Base-by-base conservation (phyloP, 345 rosid species). In the Aethionema arabicum region DNA sequence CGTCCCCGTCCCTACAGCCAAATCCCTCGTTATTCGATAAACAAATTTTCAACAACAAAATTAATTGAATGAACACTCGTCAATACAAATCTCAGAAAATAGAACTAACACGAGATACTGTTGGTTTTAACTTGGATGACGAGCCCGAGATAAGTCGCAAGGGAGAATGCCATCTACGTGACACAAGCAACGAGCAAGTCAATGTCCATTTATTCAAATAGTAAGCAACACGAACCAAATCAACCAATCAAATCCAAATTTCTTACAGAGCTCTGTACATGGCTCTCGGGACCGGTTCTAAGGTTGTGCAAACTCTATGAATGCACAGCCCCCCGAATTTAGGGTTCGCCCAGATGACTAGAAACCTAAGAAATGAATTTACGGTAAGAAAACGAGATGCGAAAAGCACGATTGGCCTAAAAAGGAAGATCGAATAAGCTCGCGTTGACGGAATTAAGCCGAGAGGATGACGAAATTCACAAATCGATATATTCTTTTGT, bases 201-300 rank as follows among this genome's bases (percentile, higher is more conserved):
- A 39, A 16, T 61, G 8, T 5, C 6, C 16, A 48, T 32, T 45
- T 27, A 7, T 5, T 5, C 42, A 38, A 56, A 3, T 47, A 57
- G 14, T 48, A 11, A 8, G 5, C 36, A 66, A 49, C 7, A 8
- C 16, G 31, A n/a, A 21, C 39, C 39, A 70, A 32, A 16, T 47
- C 29, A 57, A 21, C 5, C 6, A 32, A 55, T 21, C 27, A 13
- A 70, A n/a, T n/a, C n/a, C n/a, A n/a, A n/a, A n/a, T n/a, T n/a
- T n/a, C 74, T 70, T 56, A 70, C 74, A 70, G 47, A 13, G 74
- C 69, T 70, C 69, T 70, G 64, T 70, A 56, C 74, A 70, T 70
- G n/a, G 35, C 55, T 51, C 51, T 33, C 31, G 44, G 35, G 9
- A 57, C 7, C 7, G 32, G 29, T 54, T 33, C 40, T 42, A 11